These are phyloP conservation scores for Fomitopsis schrenkii DNA, from an alignment of 1,284 basidiomycete genomes.

Conservation along the genomic window DNA sequence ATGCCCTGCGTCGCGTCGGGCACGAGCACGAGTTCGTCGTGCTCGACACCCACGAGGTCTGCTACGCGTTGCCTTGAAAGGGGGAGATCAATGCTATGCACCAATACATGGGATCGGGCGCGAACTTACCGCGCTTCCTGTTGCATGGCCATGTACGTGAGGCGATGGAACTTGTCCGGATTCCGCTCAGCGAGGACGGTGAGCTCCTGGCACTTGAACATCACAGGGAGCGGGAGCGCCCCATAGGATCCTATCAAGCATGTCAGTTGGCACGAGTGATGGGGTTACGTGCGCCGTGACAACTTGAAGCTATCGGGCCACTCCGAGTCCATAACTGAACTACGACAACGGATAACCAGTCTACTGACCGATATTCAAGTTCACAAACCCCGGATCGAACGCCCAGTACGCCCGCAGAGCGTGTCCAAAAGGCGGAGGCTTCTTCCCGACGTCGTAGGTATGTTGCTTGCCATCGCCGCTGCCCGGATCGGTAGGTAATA, in stretches of 20 bases:
- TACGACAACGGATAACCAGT: background rate
- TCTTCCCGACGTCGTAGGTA: constrained; percentile 21
- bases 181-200: constrained; percentile 49
- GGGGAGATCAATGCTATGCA: background rate
- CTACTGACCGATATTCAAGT: constrained; percentile 58
- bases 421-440: constrained; percentile 55
- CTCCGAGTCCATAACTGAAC: background rate
- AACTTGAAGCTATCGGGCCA: too few species aligned
- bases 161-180: constrained; percentile 61
- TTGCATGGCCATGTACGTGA: constrained; percentile 38
- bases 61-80: constrained; percentile 28
- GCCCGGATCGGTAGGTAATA: background rate
- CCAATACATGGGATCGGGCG: background rate
- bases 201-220: constrained; percentile 43
- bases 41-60: constrained; percentile 51
- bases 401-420: constrained; percentile 53
- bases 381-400: constrained; percentile 57
- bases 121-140: constrained; percentile 35
- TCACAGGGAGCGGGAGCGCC: constrained; percentile 58
- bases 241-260: constrained; percentile 61
- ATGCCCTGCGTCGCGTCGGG: constrained; percentile 66
- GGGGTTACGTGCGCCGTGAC: too few species aligned
- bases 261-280: background rate
- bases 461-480: constrained; percentile 5
- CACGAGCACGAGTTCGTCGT: constrained; percentile 65